Percentiles rank a stretch among this genome's conserved stretches.
These are phyloP conservation scores for Ogataea salicorniae DNA, from an alignment of 805 yeast genomes.

Conservation along the genomic window DNA sequence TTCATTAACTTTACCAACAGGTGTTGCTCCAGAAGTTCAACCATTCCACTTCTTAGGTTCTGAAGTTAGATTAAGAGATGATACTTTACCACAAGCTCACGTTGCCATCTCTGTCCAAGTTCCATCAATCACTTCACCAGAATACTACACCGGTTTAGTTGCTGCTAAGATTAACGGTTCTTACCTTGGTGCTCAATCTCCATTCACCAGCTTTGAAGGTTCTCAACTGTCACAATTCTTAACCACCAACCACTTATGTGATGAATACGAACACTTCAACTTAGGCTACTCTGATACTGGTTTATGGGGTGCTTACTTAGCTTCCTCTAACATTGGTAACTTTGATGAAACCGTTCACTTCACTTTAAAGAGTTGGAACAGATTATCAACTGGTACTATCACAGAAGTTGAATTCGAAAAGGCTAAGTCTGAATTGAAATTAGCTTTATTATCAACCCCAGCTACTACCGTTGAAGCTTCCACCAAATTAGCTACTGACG, in stretches of 20 bases:
- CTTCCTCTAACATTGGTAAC: slow-evolving; percentile 50
- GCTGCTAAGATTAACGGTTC: slow-evolving; percentile 62
- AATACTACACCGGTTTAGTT: slow-evolving; percentile 66
- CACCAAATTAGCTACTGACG: slow-evolving; percentile 52
- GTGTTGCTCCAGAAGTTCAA: slow-evolving; percentile 42
- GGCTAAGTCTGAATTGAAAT: slow-evolving; percentile 68
- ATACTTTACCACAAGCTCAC: slow-evolving; percentile 77
- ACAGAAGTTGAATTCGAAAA: slow-evolving; percentile 74
- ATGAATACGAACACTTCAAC: slow-evolving; percentile 67
- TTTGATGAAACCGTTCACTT: slow-evolving; percentile 79
- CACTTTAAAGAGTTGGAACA: slow-evolving; percentile 82
- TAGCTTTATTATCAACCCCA: slow-evolving; percentile 52
- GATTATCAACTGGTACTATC: slow-evolving; percentile 64
- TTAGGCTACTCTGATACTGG: slow-evolving; percentile 71
- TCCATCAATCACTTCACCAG: slow-evolving; percentile 58
- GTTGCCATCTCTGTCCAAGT: slow-evolving; percentile 71
- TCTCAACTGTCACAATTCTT: slow-evolving; percentile 67
- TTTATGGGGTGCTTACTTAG: slow-evolving; percentile 77
- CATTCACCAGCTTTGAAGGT: slow-evolving; percentile 54
- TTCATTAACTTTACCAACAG: slow-evolving; percentile 43
- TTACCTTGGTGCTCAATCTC: slow-evolving; percentile 48
- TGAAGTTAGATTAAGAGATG: slow-evolving; percentile 84
- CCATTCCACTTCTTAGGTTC: slow-evolving; percentile 75
- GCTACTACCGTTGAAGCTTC: slow-evolving; percentile 38
- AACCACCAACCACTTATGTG: slow-evolving; percentile 68